phyloP scores from a whole-genome alignment of 169 alveolate genomes.

The Plasmodium relictum region DNA sequence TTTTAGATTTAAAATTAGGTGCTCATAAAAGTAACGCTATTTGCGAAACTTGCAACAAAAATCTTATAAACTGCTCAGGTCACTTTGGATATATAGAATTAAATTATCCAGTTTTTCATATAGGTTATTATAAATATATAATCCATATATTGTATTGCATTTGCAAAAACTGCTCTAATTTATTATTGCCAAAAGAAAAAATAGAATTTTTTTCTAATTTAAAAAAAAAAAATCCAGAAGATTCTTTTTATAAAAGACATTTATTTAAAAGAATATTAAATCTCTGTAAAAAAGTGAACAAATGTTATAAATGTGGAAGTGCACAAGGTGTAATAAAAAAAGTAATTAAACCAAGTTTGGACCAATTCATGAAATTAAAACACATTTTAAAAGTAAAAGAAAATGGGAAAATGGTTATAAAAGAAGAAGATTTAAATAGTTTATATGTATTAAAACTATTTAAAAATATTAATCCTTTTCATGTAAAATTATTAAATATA shows the following conservation, averaged over 20 bases:
- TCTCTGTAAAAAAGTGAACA: constrained; percentile 87
- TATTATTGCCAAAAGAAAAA: constrained; percentile 89
- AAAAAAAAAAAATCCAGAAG: constrained; percentile 83
- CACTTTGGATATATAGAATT: constrained; percentile 97
- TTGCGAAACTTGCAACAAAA: constrained; percentile 94
- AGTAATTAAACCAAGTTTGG: constrained; percentile 89
- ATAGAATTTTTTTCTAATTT: constrained; percentile 82
- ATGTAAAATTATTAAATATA: constrained; percentile 93
- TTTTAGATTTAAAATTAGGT: constrained; percentile 85
- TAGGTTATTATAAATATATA: constrained; percentile 97
- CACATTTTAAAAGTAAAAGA: constrained; percentile 87
- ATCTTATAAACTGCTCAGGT: constrained; percentile 96
- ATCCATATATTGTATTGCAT: constrained; percentile 92
- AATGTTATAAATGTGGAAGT: constrained; percentile 89
- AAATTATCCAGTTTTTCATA: constrained; percentile 98
- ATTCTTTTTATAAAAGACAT: constrained; percentile 83
- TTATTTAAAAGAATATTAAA: constrained; percentile 89
- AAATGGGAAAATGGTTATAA: constrained; percentile 84
- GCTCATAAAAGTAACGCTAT: constrained; percentile 79
- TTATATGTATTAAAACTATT: constrained; percentile 91
- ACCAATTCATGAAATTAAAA: constrained; percentile 91
- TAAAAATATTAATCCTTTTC: constrained; percentile 92
- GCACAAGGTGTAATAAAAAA: constrained; percentile 90
- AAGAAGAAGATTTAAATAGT: constrained; percentile 94
- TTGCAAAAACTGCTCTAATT: constrained; percentile 94